Percentiles rank a stretch among this genome's conserved stretches.
Conservation (phyloP, 2,329 filamentous ascomycete species). For the Colletotrichum sp. region DNA sequence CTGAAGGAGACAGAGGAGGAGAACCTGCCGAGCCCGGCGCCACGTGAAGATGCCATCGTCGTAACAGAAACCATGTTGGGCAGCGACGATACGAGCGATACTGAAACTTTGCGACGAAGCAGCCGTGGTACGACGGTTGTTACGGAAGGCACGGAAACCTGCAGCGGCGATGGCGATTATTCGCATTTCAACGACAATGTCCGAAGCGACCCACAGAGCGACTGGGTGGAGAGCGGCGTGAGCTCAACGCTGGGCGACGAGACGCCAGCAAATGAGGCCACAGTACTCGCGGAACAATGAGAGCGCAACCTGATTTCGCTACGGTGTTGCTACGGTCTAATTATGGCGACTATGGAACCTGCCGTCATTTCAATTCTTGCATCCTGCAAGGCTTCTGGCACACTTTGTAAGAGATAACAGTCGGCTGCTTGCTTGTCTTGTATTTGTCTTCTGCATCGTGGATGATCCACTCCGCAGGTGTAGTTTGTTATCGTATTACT, state of each 20-base stretch:
- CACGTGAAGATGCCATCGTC: background rate
- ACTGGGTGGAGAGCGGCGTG: constrained; percentile 53
- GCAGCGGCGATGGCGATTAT: constrained; percentile 39
- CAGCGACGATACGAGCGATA: constrained; percentile 53
- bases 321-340: background rate
- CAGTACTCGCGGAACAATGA: constrained; percentile 35
- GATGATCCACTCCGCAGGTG: background rate
- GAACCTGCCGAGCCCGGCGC: constrained; percentile 18
- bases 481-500: background rate
- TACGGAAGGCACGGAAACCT: constrained; percentile 43
- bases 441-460: background rate
- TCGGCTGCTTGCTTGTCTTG: constrained; percentile 5
- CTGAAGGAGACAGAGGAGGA: constrained; percentile 71
- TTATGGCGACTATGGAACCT: background rate
- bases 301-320: background rate
- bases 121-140: constrained; percentile 53
- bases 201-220: constrained; percentile 15
- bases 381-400: constrained; percentile 2
- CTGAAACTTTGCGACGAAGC: constrained; percentile 52
- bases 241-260: constrained; percentile 21
- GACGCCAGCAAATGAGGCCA: constrained; percentile 28
- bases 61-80: constrained; percentile 22
- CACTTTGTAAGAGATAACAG: background rate
- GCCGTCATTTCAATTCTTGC: background rate
- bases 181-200: constrained; percentile 39